Evolutionary conservation across 2,329 filamentous ascomycete genomes (phyloP).

Genomic region (Arthrobotrys iridis): DNA sequence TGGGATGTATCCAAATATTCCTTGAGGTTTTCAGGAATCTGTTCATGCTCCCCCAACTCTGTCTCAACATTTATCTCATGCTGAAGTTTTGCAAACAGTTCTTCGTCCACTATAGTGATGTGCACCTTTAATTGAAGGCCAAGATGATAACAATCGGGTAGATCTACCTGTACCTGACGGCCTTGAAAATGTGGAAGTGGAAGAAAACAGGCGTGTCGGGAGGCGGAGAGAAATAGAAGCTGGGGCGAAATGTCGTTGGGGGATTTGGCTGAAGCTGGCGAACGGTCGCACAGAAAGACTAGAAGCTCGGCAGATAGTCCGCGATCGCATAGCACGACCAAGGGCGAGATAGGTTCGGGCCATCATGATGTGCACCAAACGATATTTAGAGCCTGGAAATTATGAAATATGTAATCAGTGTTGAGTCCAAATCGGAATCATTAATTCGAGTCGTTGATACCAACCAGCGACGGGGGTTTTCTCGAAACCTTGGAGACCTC

Average conservation of each 20-base stretch:
- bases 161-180: slow-evolving; percentile 36
- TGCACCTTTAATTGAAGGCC: neutral
- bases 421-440: no score
- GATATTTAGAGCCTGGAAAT: neutral
- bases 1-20: slow-evolving; percentile 87
- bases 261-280: neutral
- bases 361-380: slow-evolving; percentile 20
- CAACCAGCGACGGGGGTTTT: no score
- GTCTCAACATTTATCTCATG: slow-evolving; percentile 85
- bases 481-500: no score
- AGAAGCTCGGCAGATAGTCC: slow-evolving; percentile 3
- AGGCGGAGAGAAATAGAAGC: neutral
- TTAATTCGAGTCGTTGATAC: no score
- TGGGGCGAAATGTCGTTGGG: neutral
- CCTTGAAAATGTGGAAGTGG: neutral
- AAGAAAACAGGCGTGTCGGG: slow-evolving; percentile 24
- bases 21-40: slow-evolving; percentile 79
- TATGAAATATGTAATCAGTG: no score
- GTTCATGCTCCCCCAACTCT: slow-evolving; percentile 77
- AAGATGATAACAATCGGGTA: neutral
- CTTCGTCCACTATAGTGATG: slow-evolving; percentile 70
- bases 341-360: slow-evolving; percentile 32
- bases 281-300: neutral
- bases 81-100: slow-evolving; percentile 86
- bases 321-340: slow-evolving; percentile 32